Evolutionary conservation across 257 asterid species (phyloP).

Genomic region (Ilex aquifolium): DNA sequence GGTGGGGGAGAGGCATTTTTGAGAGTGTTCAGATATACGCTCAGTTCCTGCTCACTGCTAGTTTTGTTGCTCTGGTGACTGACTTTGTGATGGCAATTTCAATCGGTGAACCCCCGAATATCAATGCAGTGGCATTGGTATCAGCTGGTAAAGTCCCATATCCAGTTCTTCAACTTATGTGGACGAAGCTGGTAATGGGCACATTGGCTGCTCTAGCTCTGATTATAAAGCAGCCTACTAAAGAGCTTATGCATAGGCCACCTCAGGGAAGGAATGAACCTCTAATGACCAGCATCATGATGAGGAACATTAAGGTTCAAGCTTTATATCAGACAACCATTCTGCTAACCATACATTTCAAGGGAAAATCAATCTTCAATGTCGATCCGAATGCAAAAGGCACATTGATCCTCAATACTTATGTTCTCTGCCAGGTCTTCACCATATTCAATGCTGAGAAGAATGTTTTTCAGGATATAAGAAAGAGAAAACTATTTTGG

Average conservation of each 20-base stretch:
- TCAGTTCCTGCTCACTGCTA: too few relatives aligned
- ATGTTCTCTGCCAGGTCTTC: not conserved
- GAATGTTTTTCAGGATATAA: not conserved
- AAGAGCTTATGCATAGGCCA: not conserved
- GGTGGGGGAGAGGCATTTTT: too few relatives aligned
- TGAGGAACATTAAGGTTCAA: not conserved
- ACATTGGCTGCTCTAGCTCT: not conserved
- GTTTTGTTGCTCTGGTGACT: too few relatives aligned
- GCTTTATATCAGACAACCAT: not conserved
- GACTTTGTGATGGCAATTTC: too few relatives aligned
- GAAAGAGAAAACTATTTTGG: constrained; percentile 14
- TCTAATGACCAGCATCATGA: not conserved
- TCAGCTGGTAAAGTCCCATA: not conserved
- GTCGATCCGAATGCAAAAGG: not conserved
- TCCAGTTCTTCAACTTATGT: not conserved
- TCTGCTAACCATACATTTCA: not conserved
- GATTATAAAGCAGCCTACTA: not conserved
- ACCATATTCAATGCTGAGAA: not conserved
- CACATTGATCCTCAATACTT: not conserved
- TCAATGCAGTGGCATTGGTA: not conserved
- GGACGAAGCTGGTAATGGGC: not conserved
- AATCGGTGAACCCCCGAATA: too few relatives aligned
- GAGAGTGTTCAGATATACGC: too few relatives aligned
- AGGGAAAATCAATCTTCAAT: not conserved
- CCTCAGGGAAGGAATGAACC: not conserved